Evolutionary conservation across 1,284 basidiomycete genomes (phyloP).

Genomic region (Serendipita sp.): DNA sequence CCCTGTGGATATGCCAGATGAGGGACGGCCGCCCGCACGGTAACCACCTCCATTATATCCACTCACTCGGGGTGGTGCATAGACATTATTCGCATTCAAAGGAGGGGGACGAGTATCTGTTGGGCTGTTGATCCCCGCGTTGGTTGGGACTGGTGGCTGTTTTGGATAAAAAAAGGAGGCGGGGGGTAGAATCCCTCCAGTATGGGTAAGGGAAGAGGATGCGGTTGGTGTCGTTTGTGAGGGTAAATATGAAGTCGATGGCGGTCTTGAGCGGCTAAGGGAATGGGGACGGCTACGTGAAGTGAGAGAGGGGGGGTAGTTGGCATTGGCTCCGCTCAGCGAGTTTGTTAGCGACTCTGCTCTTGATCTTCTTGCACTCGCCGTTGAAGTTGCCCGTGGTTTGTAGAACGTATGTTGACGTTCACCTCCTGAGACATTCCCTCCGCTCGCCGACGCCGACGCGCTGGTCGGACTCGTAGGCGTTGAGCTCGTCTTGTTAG

Average conservation of each 20-base stretch:
- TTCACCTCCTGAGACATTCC: neutral
- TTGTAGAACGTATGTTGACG: constrained; percentile 5
- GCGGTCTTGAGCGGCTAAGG: neutral
- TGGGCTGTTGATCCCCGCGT: constrained; percentile 22
- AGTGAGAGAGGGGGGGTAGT: neutral
- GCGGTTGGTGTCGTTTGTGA: neutral
- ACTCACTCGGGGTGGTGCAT: constrained; percentile 17
- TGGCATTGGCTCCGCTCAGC: neutral
- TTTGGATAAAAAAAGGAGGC: constrained; percentile 60
- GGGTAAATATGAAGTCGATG: constrained; percentile 1
- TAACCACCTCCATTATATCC: constrained; percentile 17
- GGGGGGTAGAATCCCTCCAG: constrained; percentile 57
- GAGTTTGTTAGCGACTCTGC: constrained; percentile 5
- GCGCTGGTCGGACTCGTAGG: neutral
- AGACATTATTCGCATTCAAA: constrained; percentile 14
- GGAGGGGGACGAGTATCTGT: constrained; percentile 11
- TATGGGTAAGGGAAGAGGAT: constrained; percentile 34
- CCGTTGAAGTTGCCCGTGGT: neutral
- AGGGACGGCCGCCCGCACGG: constrained; percentile 15
- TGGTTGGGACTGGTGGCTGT: constrained; percentile 31
- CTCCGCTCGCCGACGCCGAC: neutral
- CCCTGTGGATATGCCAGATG: constrained; percentile 1
- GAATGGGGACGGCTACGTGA: neutral
- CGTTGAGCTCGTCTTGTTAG: neutral
- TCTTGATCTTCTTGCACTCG: constrained; percentile 3